phyloP scores from a whole-genome alignment of 1,284 basidiomycete genomes.

The Ceratorhiza oryzae-sativae region DNA sequence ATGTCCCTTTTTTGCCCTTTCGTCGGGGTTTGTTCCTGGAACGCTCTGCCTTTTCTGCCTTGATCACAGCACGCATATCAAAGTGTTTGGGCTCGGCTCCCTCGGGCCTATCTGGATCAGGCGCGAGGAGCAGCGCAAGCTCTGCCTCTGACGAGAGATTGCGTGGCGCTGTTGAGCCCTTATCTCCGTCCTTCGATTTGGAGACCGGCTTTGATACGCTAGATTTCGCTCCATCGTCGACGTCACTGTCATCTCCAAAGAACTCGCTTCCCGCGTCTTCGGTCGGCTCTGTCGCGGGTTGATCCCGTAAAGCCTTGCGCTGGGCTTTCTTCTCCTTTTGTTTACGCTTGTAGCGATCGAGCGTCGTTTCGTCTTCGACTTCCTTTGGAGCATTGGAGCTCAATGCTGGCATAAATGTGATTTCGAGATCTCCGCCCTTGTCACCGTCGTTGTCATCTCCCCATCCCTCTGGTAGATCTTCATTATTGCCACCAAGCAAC shows the following conservation, averaged over 20 bases:
- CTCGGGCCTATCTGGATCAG: slow-evolving; percentile 52
- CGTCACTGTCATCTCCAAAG: slow-evolving; percentile 49
- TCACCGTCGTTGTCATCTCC: slow-evolving; percentile 57
- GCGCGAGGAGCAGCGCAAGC: slow-evolving; percentile 66
- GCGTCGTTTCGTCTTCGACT: slow-evolving; percentile 75
- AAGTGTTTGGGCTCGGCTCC: slow-evolving; percentile 77
- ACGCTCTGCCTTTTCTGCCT: slow-evolving; percentile 71
- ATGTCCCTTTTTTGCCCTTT: slow-evolving; percentile 57
- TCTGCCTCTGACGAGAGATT: slow-evolving; percentile 62
- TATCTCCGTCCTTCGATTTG: slow-evolving; percentile 46
- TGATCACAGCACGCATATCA: slow-evolving; percentile 88
- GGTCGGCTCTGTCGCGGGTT: slow-evolving; percentile 48
- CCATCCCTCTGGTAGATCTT: slow-evolving; percentile 81
- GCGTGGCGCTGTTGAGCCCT: slow-evolving; percentile 41
- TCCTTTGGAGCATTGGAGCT: slow-evolving; percentile 53
- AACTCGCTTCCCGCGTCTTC: slow-evolving; percentile 43
- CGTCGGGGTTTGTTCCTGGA: slow-evolving; percentile 44
- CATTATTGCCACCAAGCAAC: slow-evolving; percentile 59
- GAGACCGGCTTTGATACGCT: slow-evolving; percentile 47
- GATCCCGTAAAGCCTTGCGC: slow-evolving; percentile 58
- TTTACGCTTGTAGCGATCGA: slow-evolving; percentile 85
- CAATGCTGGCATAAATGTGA: slow-evolving; percentile 90
- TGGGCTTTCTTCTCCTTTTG: slow-evolving; percentile 84
- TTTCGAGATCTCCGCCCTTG: slow-evolving; percentile 81
- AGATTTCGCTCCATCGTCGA: slow-evolving; percentile 44